Conservation (phyloP, 345 rosid species). For the Eucalyptus curtisii region DNA sequence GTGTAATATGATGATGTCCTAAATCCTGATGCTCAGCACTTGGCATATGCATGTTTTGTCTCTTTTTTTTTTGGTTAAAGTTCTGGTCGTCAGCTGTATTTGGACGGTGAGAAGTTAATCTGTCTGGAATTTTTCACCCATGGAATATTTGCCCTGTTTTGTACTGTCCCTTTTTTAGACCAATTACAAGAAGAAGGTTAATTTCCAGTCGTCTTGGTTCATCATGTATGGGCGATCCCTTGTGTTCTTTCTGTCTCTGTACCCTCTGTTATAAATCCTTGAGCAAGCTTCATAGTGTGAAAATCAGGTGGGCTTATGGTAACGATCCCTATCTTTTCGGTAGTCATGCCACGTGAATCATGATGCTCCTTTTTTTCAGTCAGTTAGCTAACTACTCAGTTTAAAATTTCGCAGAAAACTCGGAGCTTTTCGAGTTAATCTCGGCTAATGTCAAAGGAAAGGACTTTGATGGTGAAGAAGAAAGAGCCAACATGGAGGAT, state of each 20-base stretch:
- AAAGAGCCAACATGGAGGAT: slow-evolving; percentile 1
- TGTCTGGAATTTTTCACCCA: neutral
- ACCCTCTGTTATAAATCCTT: neutral
- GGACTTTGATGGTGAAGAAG: slow-evolving; percentile 21
- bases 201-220: neutral
- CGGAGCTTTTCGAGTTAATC: neutral
- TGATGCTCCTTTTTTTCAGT: neutral
- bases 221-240: neutral
- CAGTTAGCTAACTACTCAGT: neutral
- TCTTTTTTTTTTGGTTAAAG: neutral
- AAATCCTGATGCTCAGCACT: neutral
- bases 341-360: neutral
- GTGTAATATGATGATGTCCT: neutral
- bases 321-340: neutral
- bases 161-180: neutral
- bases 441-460: slow-evolving; percentile 19
- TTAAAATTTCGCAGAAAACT: neutral
- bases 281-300: neutral
- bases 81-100: neutral
- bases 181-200: neutral
- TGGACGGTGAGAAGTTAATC: neutral
- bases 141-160: neutral
- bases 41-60: neutral
- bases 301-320: neutral
- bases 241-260: neutral